Evolutionary conservation across 1,284 basidiomycete species (phyloP), one percentile per base, ranked within the genome.

Genomic region (Neolentinus lepideus): DNA sequence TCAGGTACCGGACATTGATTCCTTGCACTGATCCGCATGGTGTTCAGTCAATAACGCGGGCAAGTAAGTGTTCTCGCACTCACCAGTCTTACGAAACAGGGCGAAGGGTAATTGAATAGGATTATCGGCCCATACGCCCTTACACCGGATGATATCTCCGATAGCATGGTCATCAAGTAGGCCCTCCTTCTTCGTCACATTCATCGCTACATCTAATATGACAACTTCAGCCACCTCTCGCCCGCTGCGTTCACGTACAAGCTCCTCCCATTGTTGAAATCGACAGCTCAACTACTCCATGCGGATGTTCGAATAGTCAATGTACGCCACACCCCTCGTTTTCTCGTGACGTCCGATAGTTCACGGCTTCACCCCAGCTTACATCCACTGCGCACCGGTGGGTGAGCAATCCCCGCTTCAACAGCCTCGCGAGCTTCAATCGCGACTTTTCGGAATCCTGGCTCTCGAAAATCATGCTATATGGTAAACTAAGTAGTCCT

Each of bases 221-320:
- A 12, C 24, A 46, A 11, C n/a, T 21, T 26, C 12, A 61, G 59
- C 52, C 59, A 61, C 56, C 43, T 63, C 19, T 56, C 59, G 1
- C 56, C 54, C 16, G 52, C 58, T 50, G 48, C 61, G 4, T 55
- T 63, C 54, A 63, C 60, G 4, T 53, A 54, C 12, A 55, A 51
- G 2, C 57, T 63, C 1, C 59, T 63, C 8, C 62, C 60, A 1
- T 47, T 61, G 6, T 43, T 63, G 14, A 56, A 59, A 29, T 48
- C 45, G 36, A 61, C 62, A 0, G 47, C 61, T 3, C 12, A 45
- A n/a, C 36, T 31, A 8, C 50, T 47, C 0, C 52, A 51, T 8
- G 31, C 60, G 0, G 58, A 57, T 33, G 60, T 63, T 14, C 59
- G 60, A 21, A 59, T 63, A 24, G 53, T 61, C 22, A 54, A 46